Evolutionary conservation across 148 eudicot genomes (phyloP).

Genomic region (Chenopodium album): DNA sequence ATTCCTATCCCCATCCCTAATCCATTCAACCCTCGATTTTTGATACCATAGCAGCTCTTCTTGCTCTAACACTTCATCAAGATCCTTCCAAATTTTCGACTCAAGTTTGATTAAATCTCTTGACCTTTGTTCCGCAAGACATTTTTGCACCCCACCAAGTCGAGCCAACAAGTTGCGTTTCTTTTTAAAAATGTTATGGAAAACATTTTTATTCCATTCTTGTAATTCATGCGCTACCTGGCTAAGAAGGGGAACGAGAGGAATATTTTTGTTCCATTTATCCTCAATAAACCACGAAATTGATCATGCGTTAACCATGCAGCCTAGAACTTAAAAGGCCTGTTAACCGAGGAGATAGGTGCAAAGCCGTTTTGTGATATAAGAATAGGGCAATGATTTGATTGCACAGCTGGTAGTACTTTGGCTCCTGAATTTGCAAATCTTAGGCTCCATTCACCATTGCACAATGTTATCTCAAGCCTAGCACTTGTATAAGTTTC

Average conservation of each 20-base stretch:
- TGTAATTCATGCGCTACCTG: too few relatives aligned
- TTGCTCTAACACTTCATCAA: not conserved
- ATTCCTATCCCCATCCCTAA: not conserved
- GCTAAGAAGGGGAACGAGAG: not conserved
- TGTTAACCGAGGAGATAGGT: not conserved
- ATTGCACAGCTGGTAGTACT: too few relatives aligned
- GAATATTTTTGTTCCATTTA: accelerated
- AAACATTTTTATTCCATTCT: not conserved
- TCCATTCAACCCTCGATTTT: not conserved
- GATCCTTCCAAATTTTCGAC: not conserved
- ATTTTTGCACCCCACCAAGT: too few relatives aligned
- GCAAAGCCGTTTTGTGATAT: not conserved
- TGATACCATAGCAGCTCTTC: not conserved
- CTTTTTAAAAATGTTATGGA: not conserved
- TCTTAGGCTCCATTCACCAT: too few relatives aligned
- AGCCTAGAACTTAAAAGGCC: not conserved
- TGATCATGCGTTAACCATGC: not conserved
- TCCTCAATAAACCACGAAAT: not conserved
- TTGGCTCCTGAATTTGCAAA: too few relatives aligned
- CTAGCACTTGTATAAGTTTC: too few relatives aligned
- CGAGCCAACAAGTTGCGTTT: too few relatives aligned
- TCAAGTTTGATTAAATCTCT: not conserved
- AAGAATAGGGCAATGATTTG: not conserved
- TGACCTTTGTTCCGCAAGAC: too few relatives aligned
- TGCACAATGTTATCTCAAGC: too few relatives aligned